Evolutionary conservation across 1,284 basidiomycete species (phyloP).

Genomic region (Ceratobasidium sp.): DNA sequence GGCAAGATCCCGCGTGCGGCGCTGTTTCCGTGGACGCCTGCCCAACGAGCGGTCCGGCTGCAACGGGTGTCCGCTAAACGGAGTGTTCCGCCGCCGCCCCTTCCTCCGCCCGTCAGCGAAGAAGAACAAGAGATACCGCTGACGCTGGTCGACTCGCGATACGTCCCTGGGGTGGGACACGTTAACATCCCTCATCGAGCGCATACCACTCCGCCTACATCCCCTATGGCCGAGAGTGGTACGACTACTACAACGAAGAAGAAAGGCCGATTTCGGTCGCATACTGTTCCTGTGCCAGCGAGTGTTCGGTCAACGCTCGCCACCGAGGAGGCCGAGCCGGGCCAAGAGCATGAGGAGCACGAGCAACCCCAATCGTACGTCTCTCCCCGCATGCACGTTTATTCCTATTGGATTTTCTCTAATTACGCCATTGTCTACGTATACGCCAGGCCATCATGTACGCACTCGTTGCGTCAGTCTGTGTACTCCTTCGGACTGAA

Average conservation of each 20-base stretch:
- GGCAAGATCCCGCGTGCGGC: conserved; percentile 26
- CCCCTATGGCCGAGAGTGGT: background rate
- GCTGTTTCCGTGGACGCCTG: conserved; percentile 43
- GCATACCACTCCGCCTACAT: background rate
- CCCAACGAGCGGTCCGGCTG: conserved; percentile 32
- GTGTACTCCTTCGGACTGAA: conserved; percentile 34
- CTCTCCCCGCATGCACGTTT: background rate
- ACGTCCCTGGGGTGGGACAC: conserved; percentile 41
- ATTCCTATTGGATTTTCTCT: too few species aligned
- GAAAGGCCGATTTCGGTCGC: conserved; percentile 14
- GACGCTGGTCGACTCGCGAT: conserved; percentile 38
- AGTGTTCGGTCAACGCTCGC: background rate
- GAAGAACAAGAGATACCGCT: conserved; percentile 23
- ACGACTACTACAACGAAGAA: background rate
- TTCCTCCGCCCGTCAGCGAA: background rate
- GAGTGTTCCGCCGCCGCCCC: background rate
- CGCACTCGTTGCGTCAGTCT: conserved; percentile 29
- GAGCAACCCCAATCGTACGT: conserved; percentile 17
- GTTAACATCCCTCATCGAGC: background rate
- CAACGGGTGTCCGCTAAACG: conserved; percentile 22
- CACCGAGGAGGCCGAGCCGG: conserved; percentile 10
- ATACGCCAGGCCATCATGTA: conserved; percentile 8
- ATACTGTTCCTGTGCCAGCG: conserved; percentile 32
- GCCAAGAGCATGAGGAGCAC: background rate
- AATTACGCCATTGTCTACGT: background rate